These are phyloP conservation scores for Hericium coralloides DNA, from an alignment of 768 basidiomycete genomes.

Conservation along the genomic window DNA sequence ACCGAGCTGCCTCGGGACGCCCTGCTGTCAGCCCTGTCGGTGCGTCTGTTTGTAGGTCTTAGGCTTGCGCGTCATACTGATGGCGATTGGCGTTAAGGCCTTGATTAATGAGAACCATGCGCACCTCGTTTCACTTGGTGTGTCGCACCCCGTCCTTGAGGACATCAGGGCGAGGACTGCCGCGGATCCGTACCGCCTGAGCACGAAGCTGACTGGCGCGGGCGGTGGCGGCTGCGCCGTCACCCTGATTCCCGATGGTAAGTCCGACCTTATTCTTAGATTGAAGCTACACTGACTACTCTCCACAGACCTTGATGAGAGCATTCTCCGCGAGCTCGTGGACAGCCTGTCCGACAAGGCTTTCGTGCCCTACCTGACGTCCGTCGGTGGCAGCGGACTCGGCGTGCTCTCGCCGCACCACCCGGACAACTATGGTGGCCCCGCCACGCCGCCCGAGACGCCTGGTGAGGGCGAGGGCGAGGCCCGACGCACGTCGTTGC, in stretches of 20 bases:
- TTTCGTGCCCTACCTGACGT: conserved; percentile 82
- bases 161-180: conserved; percentile 64
- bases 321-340: conserved; percentile 48
- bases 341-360: conserved; percentile 48
- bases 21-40: conserved; percentile 60
- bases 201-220: conserved; percentile 95
- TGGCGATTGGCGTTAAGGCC: conserved; percentile 32
- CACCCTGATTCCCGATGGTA: conserved; percentile 90
- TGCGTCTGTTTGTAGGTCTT: conserved; percentile 27
- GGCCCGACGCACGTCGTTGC: conserved; percentile 3
- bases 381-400: conserved; percentile 88
- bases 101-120: conserved; percentile 87
- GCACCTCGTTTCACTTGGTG: conserved; percentile 76
- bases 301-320: conserved; percentile 59
- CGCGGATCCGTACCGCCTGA: conserved; percentile 54
- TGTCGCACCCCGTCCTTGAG: conserved; percentile 87
- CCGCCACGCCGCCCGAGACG: conserved; percentile 23
- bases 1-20: conserved; percentile 57
- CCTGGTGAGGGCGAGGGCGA: not conserved
- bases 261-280: conserved; percentile 17
- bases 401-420: conserved; percentile 65
- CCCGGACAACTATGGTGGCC: conserved; percentile 20
- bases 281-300: not conserved
- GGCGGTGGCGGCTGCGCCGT: conserved; percentile 99
- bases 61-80: not conserved